Evolutionary conservation across 208 protist genomes (phyloP).

Genomic region (Naegleria lovaniensis): DNA sequence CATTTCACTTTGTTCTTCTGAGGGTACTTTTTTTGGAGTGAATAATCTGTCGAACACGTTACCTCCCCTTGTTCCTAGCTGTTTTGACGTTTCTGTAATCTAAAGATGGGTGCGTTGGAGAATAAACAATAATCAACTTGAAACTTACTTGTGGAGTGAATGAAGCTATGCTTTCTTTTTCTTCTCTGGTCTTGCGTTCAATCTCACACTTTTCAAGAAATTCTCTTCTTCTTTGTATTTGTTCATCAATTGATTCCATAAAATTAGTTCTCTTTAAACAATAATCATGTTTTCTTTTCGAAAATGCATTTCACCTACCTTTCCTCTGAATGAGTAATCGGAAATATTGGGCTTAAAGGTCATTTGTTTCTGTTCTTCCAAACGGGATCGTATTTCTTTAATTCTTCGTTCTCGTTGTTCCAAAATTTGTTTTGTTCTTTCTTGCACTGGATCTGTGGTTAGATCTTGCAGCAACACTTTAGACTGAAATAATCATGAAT

Average conservation of each 20-base stretch:
- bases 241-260: background rate
- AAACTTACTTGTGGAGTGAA: too few relatives aligned
- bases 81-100: background rate
- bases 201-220: background rate
- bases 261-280: background rate
- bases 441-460: background rate
- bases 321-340: background rate
- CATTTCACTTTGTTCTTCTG: background rate
- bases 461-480: too few relatives aligned
- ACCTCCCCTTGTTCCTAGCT: background rate
- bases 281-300: too few relatives aligned
- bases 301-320: background rate
- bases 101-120: too few relatives aligned
- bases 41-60: background rate
- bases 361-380: background rate
- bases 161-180: background rate
- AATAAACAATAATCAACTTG: too few relatives aligned
- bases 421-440: slow-evolving; percentile 16
- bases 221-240: slow-evolving; percentile 13
- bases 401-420: background rate
- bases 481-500: background rate
- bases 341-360: background rate
- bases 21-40: background rate
- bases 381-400: background rate
- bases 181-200: background rate